These are phyloP conservation scores for Inonotus hispidus DNA, from an alignment of 1,284 basidiomycete genomes.

Conservation along the genomic window DNA sequence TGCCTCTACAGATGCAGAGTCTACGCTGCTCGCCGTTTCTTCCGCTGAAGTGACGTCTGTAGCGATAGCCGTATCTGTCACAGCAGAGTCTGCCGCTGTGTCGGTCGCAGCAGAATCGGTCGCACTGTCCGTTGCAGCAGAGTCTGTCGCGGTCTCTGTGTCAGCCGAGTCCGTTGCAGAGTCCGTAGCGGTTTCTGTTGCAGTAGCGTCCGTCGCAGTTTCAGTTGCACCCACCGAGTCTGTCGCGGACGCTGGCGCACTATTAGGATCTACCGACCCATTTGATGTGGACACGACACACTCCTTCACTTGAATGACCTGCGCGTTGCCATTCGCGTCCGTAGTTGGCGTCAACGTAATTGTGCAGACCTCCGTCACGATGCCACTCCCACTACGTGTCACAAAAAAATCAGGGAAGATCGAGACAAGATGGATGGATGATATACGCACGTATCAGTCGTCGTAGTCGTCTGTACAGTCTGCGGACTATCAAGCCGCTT, in stretches of 20 bases:
- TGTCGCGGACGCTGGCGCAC: constrained; percentile 7
- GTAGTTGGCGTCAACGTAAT: constrained; percentile 51
- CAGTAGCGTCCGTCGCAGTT: constrained; percentile 4
- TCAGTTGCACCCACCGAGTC: constrained; percentile 16
- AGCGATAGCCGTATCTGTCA: constrained; percentile 3
- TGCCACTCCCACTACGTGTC: constrained; percentile 34
- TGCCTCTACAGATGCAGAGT: constrained; percentile 1
- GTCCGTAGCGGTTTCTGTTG: background rate
- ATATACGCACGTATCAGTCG: constrained; percentile 20
- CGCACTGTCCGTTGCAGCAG: background rate
- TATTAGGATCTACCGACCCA: constrained; percentile 5
- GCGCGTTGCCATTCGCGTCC: constrained; percentile 41
- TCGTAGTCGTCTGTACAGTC: constrained; percentile 15
- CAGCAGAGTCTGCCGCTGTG: background rate
- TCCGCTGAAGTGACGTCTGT: background rate
- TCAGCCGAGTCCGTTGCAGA: constrained; percentile 5
- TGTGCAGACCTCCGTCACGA: constrained; percentile 57
- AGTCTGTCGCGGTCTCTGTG: background rate
- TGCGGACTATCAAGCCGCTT: constrained; percentile 12
- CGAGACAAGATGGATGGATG: background rate
- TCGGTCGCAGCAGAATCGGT: background rate
- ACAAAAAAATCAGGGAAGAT: background rate
- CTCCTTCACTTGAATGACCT: constrained; percentile 50
- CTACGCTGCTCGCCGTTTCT: background rate
- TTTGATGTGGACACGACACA: constrained; percentile 38